Conservation (phyloP, 257 asterid genomes). For the Solanum sparsipilum region DNA sequence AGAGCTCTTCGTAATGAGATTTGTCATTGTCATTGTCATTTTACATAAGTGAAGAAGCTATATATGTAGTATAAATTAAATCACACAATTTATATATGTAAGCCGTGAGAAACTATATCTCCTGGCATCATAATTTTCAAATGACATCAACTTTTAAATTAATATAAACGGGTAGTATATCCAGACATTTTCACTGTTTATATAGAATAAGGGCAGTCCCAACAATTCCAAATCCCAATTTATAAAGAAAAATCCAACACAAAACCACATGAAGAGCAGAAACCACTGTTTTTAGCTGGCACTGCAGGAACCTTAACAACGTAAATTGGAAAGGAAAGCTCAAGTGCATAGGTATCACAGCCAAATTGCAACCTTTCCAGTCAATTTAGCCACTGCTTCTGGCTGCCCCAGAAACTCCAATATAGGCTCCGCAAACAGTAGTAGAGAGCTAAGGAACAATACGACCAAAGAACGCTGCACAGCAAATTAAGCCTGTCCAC, state of each 20-base stretch:
- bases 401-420: conserved; percentile 38
- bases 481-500: conserved; percentile 54
- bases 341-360: conserved; percentile 51
- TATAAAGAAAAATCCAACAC: conserved; percentile 40
- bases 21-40: no score
- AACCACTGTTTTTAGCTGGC: conserved; percentile 46
- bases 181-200: no score
- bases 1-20: no score
- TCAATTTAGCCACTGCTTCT: conserved; percentile 25
- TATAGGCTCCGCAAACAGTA: conserved; percentile 28
- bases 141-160: no score
- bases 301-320: conserved; percentile 49
- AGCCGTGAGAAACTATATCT: no score
- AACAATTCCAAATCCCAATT: conserved; percentile 35
- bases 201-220: conserved; percentile 36
- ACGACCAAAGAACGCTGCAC: conserved; percentile 53
- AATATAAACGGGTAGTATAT: no score
- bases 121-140: not conserved
- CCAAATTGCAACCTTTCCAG: conserved; percentile 47
- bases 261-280: conserved; percentile 20
- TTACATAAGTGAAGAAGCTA: no score
- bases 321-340: conserved; percentile 47
- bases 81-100: no score
- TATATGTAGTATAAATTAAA: no score
- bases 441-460: conserved; percentile 32